A percentile compares a stretch with the other conserved stretches of the same genome.
These are phyloP conservation scores for Penicillium maclennaniae DNA, from an alignment of 495 filamentous ascomycete species.

Conservation along the genomic window DNA sequence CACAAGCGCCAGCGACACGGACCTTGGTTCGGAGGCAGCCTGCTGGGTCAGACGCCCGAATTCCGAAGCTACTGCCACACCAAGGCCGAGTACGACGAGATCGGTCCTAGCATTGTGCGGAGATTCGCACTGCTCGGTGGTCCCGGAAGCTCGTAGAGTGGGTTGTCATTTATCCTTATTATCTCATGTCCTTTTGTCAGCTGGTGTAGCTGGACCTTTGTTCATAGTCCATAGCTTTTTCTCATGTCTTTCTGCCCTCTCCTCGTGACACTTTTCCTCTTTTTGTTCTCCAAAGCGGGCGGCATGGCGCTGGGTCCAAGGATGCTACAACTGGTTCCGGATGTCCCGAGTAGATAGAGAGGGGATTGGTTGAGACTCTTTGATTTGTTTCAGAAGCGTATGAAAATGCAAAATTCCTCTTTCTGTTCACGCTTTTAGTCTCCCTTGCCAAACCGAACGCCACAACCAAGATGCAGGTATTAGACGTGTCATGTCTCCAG, in stretches of 20 bases:
- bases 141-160: conserved; percentile 61
- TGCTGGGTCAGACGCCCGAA: conserved; percentile 97
- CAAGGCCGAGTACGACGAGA: conserved; percentile 93
- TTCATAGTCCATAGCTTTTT: conserved; percentile 35
- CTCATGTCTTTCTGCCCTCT: conserved; percentile 11
- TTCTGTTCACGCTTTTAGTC: neutral
- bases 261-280: conserved; percentile 7
- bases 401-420: conserved; percentile 11
- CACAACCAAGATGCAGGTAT: neutral
- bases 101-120: conserved; percentile 90
- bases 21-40: conserved; percentile 95
- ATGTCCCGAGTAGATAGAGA: conserved; percentile 18
- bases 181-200: conserved; percentile 21
- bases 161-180: conserved; percentile 7
- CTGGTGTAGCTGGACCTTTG: conserved; percentile 28
- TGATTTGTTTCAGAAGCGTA: conserved; percentile 15
- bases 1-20: conserved; percentile 96
- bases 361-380: conserved; percentile 9
- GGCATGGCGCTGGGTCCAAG: conserved; percentile 18
- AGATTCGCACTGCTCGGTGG: conserved; percentile 93
- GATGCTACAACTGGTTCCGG: conserved; percentile 12
- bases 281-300: conserved; percentile 16
- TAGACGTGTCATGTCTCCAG: neutral
- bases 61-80: conserved; percentile 99
- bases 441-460: conserved; percentile 1